Conservation (phyloP, 495 filamentous ascomycete genomes). For the Platismatia glauca region DNA sequence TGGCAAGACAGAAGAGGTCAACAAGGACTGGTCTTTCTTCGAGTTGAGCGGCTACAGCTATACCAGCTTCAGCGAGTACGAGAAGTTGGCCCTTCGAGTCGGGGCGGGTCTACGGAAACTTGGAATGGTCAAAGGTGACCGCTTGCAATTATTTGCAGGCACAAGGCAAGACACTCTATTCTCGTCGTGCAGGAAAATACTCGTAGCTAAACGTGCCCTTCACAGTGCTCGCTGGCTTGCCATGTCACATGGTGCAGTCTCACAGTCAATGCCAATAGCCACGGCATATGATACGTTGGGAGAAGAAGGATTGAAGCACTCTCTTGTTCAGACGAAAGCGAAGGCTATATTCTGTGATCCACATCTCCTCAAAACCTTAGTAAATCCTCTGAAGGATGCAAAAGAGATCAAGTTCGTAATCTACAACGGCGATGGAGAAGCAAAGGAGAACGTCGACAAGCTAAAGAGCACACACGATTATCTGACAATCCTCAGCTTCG, state of each 20-base stretch:
- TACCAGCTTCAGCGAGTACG: constrained; percentile 81
- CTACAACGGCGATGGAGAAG: constrained; percentile 74
- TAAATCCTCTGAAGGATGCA: constrained; percentile 71
- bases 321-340: constrained; percentile 76
- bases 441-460: constrained; percentile 67
- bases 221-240: constrained; percentile 58
- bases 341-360: constrained; percentile 88
- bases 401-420: constrained; percentile 73
- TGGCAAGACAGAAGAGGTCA: constrained; percentile 77
- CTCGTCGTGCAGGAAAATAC: neutral
- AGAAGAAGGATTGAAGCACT: constrained; percentile 87
- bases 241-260: constrained; percentile 64
- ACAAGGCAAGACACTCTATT: constrained; percentile 48
- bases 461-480: constrained; percentile 62
- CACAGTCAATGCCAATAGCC: constrained; percentile 92
- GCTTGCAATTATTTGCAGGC: constrained; percentile 81
- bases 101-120: constrained; percentile 73
- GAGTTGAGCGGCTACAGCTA: constrained; percentile 85
- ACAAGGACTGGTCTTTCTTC: constrained; percentile 95
- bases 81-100: constrained; percentile 61
- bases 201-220: neutral
- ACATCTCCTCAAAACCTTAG: constrained; percentile 67
- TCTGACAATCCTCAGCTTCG: constrained; percentile 71
- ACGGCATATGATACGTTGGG: constrained; percentile 97
- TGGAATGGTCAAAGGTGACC: constrained; percentile 62